phyloP scores from a whole-genome alignment of 306 rosid species.

The Delonix regia region DNA sequence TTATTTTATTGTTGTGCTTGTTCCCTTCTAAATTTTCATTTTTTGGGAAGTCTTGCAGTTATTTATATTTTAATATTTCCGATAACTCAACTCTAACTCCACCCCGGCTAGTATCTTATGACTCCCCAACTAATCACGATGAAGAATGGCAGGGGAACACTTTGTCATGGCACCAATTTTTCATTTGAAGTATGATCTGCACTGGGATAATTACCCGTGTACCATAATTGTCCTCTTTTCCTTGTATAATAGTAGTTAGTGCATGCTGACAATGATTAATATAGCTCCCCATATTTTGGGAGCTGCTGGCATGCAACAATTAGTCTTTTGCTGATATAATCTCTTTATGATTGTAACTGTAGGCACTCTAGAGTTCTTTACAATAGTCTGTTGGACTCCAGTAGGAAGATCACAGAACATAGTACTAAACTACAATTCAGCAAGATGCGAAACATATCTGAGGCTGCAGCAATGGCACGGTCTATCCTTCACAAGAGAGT shows the following conservation, averaged over 20 bases:
- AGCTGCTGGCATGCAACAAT: constrained; percentile 6
- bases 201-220: not conserved
- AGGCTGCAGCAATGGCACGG: constrained; percentile 76
- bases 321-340: constrained; percentile 27
- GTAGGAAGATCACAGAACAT: constrained; percentile 66
- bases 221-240: not conserved
- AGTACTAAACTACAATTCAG: constrained; percentile 48
- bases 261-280: constrained; percentile 18
- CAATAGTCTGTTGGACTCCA: constrained; percentile 58
- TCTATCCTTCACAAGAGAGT: constrained; percentile 76
- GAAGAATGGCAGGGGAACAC: constrained; percentile 8
- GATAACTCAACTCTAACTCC: not conserved
- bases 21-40: not conserved
- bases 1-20: not conserved
- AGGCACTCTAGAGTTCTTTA: constrained; percentile 78
- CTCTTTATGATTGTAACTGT: constrained; percentile 34
- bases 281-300: constrained; percentile 26
- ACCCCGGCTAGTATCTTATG: not conserved
- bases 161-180: not conserved
- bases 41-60: not conserved
- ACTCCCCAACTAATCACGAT: not conserved
- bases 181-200: not conserved
- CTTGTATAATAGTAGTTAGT: not conserved
- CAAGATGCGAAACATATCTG: constrained; percentile 70
- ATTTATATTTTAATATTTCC: not conserved